Evolutionary conservation across 169 alveolate genomes (phyloP), one percentile per base, ranked within the genome.

Genomic region (Miamiensis avidus): DNA sequence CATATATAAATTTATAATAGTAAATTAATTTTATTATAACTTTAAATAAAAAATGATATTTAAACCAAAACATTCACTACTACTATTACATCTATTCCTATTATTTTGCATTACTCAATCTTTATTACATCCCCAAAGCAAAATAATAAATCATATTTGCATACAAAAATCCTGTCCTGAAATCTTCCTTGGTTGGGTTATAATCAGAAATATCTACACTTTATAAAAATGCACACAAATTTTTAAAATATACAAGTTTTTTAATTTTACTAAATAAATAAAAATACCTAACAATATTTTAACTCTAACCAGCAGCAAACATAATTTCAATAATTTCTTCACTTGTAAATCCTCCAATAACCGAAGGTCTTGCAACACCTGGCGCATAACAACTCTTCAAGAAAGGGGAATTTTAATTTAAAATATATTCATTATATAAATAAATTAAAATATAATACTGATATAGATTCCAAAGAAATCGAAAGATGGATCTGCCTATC

Each of bases 101-200:
- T 49, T 11, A 11, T 49, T 49, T 49, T 4, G 69, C 4, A 49
- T 65, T n/a, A 34, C 64, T 79, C n/a, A 49, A 28, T 79, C 84
- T 79, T n/a, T 16, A n/a, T n/a, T 34, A 65, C 34, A 49, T 49
- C n/a, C 86, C 84, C 65, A 86, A 49, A 29, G 81, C 75, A 86
- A 64, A 86, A 81, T 86, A 86, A 72, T 86, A 86, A 31, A 86
- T 30, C 27, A 86, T 27, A 81, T 86, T 86, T 30, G 81, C 90
- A 25, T 81, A 32, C 31, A 86, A 29, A 30, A 78, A 81, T 30
- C 90, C 90, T 25, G 84, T 86, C 32, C 90, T 49, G 65, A 74
- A 86, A 75, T 86, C 90, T 76, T 86, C 90, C n/a, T 74, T 86
- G 29, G 83, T 81, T n/a, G 90, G 90, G 65, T 86, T 86, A 81